Conservation (phyloP, 192 early-diverging fungal species). For the Podila horticola region DNA sequence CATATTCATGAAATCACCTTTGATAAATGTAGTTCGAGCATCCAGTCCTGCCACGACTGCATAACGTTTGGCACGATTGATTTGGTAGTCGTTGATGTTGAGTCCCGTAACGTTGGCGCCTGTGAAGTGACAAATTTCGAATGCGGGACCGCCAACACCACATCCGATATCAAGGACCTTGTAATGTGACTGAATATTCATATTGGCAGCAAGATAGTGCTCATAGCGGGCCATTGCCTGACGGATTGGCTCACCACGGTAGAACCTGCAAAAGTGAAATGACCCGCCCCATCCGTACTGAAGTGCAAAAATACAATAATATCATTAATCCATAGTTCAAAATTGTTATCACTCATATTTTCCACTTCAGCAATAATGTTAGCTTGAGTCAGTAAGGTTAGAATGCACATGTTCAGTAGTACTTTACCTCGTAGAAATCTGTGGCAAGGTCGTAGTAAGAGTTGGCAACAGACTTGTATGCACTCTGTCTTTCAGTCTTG, state of each 20-base stretch:
- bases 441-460: conserved; percentile 86
- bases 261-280: conserved; percentile 93
- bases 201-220: conserved; percentile 83
- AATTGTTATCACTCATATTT: too few relatives aligned
- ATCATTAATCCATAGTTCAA: not conserved
- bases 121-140: conserved; percentile 89
- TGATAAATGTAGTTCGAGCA: conserved; percentile 58
- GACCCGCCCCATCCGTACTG: conserved; percentile 86
- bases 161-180: conserved; percentile 93
- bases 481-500: conserved; percentile 51
- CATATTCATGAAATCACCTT: conserved; percentile 90
- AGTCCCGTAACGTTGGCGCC: conserved; percentile 91
- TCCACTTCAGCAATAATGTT: too few relatives aligned
- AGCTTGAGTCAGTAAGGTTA: too few relatives aligned
- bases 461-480: conserved; percentile 80
- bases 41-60: conserved; percentile 75
- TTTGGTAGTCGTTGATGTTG: conserved; percentile 96
- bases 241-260: conserved; percentile 76
- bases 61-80: conserved; percentile 78
- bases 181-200: conserved; percentile 72
- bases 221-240: conserved; percentile 93
- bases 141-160: conserved; percentile 93
- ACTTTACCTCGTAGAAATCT: conserved; percentile 81
- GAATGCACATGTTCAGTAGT: not conserved
- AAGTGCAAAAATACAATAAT: conserved; percentile 3